phyloP scores from a whole-genome alignment of 75 land plant genomes.

The Chamaecyparis obtusa region DNA sequence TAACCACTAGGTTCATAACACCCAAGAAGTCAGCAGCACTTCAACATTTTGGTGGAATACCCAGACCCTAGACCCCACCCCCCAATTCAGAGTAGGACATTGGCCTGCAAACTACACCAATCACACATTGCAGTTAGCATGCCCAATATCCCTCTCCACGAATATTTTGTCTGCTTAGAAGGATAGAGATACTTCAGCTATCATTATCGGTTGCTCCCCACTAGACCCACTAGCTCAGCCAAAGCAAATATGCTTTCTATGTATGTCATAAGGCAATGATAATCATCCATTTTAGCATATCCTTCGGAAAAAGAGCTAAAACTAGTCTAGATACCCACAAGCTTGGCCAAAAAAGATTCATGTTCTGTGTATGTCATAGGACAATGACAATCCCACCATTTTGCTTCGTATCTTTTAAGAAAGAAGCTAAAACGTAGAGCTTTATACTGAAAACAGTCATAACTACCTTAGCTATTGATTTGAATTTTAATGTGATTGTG shows the following conservation, averaged over 20 bases:
- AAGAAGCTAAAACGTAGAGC: background rate
- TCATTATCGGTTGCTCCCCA: background rate
- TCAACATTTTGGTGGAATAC: background rate
- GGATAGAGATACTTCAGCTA: background rate
- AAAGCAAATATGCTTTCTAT: background rate
- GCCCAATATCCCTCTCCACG: background rate
- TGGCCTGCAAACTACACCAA: background rate
- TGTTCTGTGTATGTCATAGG: background rate
- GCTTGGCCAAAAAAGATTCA: background rate
- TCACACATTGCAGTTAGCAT: background rate
- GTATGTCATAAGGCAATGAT: background rate
- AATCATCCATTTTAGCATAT: background rate
- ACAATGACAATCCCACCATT: background rate
- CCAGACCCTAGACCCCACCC: background rate
- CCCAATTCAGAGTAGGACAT: background rate
- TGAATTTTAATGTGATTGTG: background rate
- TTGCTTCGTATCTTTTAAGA: background rate
- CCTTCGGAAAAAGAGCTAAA: background rate
- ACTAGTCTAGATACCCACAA: background rate
- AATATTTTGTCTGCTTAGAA: background rate
- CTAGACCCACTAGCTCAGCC: background rate
- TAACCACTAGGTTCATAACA: background rate
- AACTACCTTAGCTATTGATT: background rate
- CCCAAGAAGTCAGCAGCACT: background rate
- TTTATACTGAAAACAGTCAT: background rate